A percentile compares a stretch with the other conserved stretches of the same genome.
Evolutionary conservation across 805 yeast genomes (phyloP).

Genomic region (Ogataea naganishii): DNA sequence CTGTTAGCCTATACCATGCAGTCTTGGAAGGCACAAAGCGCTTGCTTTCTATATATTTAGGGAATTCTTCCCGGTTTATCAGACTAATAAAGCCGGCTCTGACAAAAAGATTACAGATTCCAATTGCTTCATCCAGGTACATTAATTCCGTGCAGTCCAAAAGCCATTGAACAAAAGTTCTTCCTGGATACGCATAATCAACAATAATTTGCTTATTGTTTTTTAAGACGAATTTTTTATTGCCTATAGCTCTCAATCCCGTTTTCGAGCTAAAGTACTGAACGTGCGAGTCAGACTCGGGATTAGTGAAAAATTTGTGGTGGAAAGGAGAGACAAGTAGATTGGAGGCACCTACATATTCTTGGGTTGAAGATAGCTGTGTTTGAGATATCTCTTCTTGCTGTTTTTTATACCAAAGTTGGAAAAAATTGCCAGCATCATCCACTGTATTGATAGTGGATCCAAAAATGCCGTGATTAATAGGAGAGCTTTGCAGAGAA

Average conservation of each 20-base stretch:
- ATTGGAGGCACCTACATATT: no score
- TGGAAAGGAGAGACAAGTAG: slow-evolving; percentile 56
- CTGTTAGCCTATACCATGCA: slow-evolving; percentile 16
- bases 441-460: no score
- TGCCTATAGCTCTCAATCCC: slow-evolving; percentile 55
- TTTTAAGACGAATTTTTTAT: slow-evolving; percentile 25
- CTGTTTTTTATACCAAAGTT: no score
- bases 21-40: slow-evolving; percentile 9
- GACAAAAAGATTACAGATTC: slow-evolving; percentile 42
- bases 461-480: no score
- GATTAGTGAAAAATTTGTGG: slow-evolving; percentile 76
- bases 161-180: slow-evolving; percentile 78
- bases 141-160: slow-evolving; percentile 80
- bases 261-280: slow-evolving; percentile 66
- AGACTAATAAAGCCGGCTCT: slow-evolving; percentile 37
- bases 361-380: no score
- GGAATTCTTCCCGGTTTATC: slow-evolving; percentile 27
- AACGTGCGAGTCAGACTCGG: slow-evolving; percentile 72
- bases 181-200: slow-evolving; percentile 58
- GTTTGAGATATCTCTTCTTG: no score
- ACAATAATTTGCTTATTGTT: slow-evolving; percentile 11
- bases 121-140: slow-evolving; percentile 41
- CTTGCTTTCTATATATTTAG: slow-evolving; percentile 24
- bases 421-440: no score
- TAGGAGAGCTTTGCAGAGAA: no score